Percentiles rank a stretch among this genome's conserved stretches.
These are phyloP conservation scores for Penicillium sp. DNA, from an alignment of 2,329 filamentous ascomycete genomes.

Conservation along the genomic window DNA sequence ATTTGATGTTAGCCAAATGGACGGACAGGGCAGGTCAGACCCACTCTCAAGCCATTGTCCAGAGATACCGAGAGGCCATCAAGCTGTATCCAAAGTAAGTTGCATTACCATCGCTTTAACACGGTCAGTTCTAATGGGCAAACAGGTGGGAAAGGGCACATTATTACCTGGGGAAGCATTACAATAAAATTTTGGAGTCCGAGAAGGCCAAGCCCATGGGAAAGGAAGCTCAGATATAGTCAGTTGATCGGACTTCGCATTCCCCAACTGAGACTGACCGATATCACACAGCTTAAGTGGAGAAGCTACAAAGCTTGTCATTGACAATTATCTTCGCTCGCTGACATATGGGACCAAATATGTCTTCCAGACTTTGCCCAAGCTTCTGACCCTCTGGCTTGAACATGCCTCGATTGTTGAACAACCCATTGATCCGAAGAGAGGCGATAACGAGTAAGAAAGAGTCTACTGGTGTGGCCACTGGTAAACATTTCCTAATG, in stretches of 20 bases:
- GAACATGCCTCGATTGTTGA: constrained; percentile 78
- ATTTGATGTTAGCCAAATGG: constrained; percentile 93
- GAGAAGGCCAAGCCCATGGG: constrained; percentile 73
- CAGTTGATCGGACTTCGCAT: constrained; percentile 13
- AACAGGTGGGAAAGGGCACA: constrained; percentile 89
- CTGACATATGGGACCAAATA: constrained; percentile 90
- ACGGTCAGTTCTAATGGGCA: background rate
- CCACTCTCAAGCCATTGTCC: constrained; percentile 72
- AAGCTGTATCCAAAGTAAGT: constrained; percentile 38
- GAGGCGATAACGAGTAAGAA: constrained; percentile 45
- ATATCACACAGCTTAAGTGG: constrained; percentile 58
- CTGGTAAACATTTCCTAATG: background rate
- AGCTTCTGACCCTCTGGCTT: constrained; percentile 89
- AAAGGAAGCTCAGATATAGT: constrained; percentile 72
- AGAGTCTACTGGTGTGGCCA: background rate
- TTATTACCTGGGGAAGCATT: constrained; percentile 94
- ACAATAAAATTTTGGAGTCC: constrained; percentile 91
- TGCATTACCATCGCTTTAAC: background rate
- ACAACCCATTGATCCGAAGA: constrained; percentile 53
- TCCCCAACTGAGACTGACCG: constrained; percentile 25
- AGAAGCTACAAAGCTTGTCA: constrained; percentile 80
- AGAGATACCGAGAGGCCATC: constrained; percentile 75
- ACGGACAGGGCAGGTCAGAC: constrained; percentile 93
- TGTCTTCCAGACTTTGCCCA: constrained; percentile 88
- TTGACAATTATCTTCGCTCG: constrained; percentile 89